Conservation (phyloP, 768 basidiomycete species). For the Amylocystis lapponica region DNA sequence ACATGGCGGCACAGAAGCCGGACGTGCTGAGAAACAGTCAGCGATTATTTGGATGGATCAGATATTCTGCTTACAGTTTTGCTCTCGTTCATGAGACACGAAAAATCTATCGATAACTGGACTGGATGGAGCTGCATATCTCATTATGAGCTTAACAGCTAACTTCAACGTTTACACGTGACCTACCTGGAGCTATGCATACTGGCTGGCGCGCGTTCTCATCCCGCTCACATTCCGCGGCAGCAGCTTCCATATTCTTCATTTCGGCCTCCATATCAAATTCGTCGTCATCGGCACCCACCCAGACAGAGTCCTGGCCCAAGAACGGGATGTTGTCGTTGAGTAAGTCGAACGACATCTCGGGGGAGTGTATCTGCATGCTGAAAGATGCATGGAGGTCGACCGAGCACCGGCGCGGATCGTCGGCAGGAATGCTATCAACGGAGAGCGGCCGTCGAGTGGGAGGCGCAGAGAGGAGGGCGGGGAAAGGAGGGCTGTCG, state of each 20-base stretch:
- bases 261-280: conserved; percentile 22
- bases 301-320: conserved; percentile 22
- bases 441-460: conserved; percentile 7
- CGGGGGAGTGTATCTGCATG: conserved; percentile 27
- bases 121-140: too few relatives aligned
- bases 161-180: too few relatives aligned
- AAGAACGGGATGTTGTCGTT: conserved; percentile 33
- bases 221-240: conserved; percentile 10
- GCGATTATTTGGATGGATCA: too few relatives aligned
- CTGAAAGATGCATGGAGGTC: conserved; percentile 31
- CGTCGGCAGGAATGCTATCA: conserved; percentile 5
- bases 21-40: too few relatives aligned
- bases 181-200: too few relatives aligned
- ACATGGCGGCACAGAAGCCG: too few relatives aligned
- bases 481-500: background rate
- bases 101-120: too few relatives aligned
- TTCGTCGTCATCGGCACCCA: conserved; percentile 16
- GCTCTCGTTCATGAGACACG: too few relatives aligned
- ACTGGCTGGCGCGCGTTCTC: conserved; percentile 8
- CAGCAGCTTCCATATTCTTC: conserved; percentile 17
- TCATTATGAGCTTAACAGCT: too few relatives aligned
- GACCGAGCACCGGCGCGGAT: conserved; percentile 25
- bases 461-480: conserved; percentile 6
- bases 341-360: conserved; percentile 30
- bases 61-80: too few relatives aligned